phyloP scores from a whole-genome alignment of 1,139 yeast species.

The Geotrichum citri-aurantii region DNA sequence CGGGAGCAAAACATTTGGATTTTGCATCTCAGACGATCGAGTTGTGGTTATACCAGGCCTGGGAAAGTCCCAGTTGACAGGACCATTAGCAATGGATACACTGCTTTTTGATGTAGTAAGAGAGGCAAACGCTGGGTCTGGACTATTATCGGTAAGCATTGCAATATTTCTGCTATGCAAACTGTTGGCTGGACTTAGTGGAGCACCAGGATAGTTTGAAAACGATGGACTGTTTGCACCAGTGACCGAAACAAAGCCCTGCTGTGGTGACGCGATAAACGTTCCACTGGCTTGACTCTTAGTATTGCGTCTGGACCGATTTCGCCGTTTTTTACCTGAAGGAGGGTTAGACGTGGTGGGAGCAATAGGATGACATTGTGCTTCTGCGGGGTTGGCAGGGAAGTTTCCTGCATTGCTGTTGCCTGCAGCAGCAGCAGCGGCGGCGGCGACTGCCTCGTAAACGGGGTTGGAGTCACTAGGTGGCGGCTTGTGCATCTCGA shows the following conservation, averaged over 20 bases:
- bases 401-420: constrained; percentile 4
- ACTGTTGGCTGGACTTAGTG: constrained; percentile 11
- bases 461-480: constrained; percentile 13
- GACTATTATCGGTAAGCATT: constrained; percentile 1
- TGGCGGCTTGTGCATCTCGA: constrained; percentile 4
- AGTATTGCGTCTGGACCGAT: constrained; percentile 17
- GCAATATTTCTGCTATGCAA: background rate
- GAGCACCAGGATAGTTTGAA: constrained; percentile 5
- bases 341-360: constrained; percentile 5
- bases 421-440: constrained; percentile 17
- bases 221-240: constrained; percentile 1
- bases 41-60: background rate
- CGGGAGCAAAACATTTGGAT: constrained; percentile 9
- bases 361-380: constrained; percentile 9
- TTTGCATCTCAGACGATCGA: constrained; percentile 1
- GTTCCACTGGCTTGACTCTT: constrained; percentile 12
- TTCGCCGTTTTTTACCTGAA: constrained; percentile 11
- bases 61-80: constrained; percentile 9
- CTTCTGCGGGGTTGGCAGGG: constrained; percentile 2
- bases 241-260: constrained; percentile 1
- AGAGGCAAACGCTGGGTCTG: constrained; percentile 7
- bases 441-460: constrained; percentile 15
- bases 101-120: constrained; percentile 10
- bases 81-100: constrained; percentile 1
- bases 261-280: constrained; percentile 10